Evolutionary conservation across 176 grass and related monocot genomes (phyloP), one percentile per base, ranked within the genome.

Genomic region (Rhynchospora breviuscula): DNA sequence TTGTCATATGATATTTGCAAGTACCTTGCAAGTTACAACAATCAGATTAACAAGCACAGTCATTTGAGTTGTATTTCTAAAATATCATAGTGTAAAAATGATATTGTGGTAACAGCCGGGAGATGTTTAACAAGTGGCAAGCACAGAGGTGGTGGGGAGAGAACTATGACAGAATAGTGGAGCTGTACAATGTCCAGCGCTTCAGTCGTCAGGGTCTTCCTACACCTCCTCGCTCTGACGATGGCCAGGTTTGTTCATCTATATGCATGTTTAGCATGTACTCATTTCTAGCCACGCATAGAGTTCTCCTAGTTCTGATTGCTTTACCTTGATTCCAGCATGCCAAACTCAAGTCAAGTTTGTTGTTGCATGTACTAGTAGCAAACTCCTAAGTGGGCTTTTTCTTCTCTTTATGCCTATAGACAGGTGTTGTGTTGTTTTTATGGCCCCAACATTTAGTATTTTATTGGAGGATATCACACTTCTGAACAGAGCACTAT

Each of bases 61-160:
- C 69, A 73, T 73, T n/a, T 73, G 47, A 47, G 19, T 45, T 19
- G 10, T 74, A 49, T 74, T 74, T 74, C 22, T 75, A 53, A 75
- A 26, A 26, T 10, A 75, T 46, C 43, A 6, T 75, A 52, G 5
- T 12, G 44, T 53, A 53, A 75, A 75, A 75, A 15, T 75, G 48
- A 52, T 75, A 75, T 75, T 75, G 47, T 53, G n/a, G n/a, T 22
- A 40, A 11, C 46, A 99, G 97, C 61, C 91, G 91, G 83, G 97
- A 99, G 83, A 92, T 96, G 78, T 99, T 99, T 53, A 90, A 99
- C 87, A 99, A 96, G 87, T 96, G 97, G 97, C 91, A 95, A 79
- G 97, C 97, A 10, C 97, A 99, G 89, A 90, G 93, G 71, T 99
- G 97, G 97, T 99, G 97, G 97, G 93, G 93, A 9, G 97, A 99